Conservation (phyloP, 164 flowering plant genomes). For the Stephania yunnanensis region DNA sequence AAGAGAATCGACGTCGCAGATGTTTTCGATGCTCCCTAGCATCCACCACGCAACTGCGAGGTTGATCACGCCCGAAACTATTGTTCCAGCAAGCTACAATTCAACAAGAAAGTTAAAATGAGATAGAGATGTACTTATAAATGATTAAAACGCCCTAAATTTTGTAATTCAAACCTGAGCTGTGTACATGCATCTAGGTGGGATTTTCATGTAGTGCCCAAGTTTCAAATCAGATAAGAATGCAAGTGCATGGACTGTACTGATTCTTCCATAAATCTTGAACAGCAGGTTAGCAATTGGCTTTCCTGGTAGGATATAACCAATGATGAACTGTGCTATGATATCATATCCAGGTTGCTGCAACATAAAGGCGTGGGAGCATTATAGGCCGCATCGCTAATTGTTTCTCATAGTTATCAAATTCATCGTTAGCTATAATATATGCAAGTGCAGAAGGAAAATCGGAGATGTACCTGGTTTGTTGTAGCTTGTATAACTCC, state of each 20-base stretch:
- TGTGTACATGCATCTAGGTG: conserved; percentile 86
- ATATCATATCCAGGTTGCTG: conserved; percentile 99
- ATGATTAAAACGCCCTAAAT: background rate
- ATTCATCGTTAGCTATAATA: background rate
- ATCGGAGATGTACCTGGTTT: conserved; percentile 53
- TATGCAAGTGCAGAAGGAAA: background rate
- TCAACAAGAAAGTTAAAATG: background rate
- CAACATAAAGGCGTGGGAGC: conserved; percentile 12
- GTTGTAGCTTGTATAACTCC: conserved; percentile 98
- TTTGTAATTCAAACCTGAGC: conserved; percentile 57
- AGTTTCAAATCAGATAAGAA: conserved; percentile 91
- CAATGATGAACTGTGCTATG: conserved; percentile 90
- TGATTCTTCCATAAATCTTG: conserved; percentile 94
- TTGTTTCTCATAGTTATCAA: background rate
- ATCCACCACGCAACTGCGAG: conserved; percentile 96
- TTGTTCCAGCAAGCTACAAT: conserved; percentile 72
- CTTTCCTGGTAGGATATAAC: conserved; percentile 76
- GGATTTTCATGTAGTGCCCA: conserved; percentile 98
- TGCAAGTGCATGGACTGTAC: conserved; percentile 88
- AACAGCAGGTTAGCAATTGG: conserved; percentile 90
- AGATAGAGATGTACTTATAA: background rate
- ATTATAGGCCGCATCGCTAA: background rate
- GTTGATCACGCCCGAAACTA: conserved; percentile 69
- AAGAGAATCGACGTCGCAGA: conserved; percentile 64
- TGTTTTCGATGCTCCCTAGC: conserved; percentile 72